Base-by-base conservation (phyloP, 2,329 filamentous ascomycete genomes). In the Aspergillus awamori region DNA sequence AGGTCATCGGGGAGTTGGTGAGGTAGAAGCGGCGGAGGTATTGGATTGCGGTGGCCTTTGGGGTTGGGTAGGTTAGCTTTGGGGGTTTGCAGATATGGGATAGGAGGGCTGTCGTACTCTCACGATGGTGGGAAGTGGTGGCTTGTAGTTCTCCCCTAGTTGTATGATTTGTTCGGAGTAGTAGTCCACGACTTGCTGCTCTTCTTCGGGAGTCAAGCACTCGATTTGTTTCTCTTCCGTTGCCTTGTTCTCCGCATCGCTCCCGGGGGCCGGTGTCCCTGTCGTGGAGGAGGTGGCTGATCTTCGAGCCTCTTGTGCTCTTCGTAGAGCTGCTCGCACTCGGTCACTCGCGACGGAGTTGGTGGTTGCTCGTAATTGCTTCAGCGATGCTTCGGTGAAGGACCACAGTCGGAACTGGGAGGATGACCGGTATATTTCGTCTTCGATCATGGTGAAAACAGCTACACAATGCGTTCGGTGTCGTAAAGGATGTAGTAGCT, bases 21-120 rank as follows among this genome's bases (percentile, higher is more conserved):
- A 97, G 85, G 80, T 98, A 99, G 83, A 99, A 98, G 60, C 95
- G 90, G 59, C 92, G 90, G 62, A 99, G 85, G 75, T 96, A 97
- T 72, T 96, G 88, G 63, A 94, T 90, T 3, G 92, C 92, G 6
- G 93, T 97, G 26, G 90, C 88, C 84, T 87, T 55, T 36, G 33
- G 38, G 33, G 20, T 51, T 28, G 36, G 36, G 53, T 13, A 59
- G 41, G 36, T n/a, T 10, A 28, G 36, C 5, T 13, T 30, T 30
- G 17, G 11, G 17, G 13, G 13, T 20, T 4, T 36, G 47, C 13
- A 6, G 26, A 8, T 4, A 17, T 11, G 22, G 43, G 13, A 17
- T 24, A 10, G 26, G 41, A n/a, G 28, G 11, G 62, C 72, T 73
- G 11, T 36, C 33, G 59, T 80, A 86, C 85, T 68, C 86, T 85